A percentile compares a stretch with the other conserved stretches of the same genome.
These are phyloP conservation scores for Gossypium herbaceum DNA, from an alignment of 345 rosid species.

Conservation along the genomic window DNA sequence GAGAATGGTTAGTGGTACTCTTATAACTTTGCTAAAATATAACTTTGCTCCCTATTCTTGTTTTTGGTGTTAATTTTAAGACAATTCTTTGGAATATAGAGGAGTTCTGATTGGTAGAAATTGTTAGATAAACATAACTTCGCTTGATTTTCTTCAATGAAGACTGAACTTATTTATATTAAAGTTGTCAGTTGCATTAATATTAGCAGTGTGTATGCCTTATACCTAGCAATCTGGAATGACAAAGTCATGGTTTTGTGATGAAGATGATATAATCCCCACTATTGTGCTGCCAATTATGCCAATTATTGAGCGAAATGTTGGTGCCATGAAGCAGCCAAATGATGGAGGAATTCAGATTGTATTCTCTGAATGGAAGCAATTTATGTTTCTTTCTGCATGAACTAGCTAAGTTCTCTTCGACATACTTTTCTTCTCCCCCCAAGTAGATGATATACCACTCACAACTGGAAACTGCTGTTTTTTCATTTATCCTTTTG, in stretches of 20 bases:
- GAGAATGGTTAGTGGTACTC: too few relatives aligned
- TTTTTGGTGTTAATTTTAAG: background rate
- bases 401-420: background rate
- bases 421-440: background rate
- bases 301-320: background rate
- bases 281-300: background rate
- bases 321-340: background rate
- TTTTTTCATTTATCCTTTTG: background rate
- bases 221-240: too few relatives aligned
- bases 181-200: background rate
- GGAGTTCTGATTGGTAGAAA: background rate
- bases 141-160: background rate
- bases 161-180: background rate
- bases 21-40: too few relatives aligned
- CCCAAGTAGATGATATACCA: background rate
- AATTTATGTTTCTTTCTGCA: background rate
- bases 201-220: too few relatives aligned
- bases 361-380: background rate
- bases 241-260: too few relatives aligned
- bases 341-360: background rate
- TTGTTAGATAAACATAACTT: background rate
- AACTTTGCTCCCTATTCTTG: too few relatives aligned
- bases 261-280: too few relatives aligned
- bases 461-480: background rate
- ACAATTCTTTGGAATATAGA: background rate